These are phyloP conservation scores for Eucalyptus brandiana DNA, from an alignment of 345 rosid genomes.

Conservation along the genomic window DNA sequence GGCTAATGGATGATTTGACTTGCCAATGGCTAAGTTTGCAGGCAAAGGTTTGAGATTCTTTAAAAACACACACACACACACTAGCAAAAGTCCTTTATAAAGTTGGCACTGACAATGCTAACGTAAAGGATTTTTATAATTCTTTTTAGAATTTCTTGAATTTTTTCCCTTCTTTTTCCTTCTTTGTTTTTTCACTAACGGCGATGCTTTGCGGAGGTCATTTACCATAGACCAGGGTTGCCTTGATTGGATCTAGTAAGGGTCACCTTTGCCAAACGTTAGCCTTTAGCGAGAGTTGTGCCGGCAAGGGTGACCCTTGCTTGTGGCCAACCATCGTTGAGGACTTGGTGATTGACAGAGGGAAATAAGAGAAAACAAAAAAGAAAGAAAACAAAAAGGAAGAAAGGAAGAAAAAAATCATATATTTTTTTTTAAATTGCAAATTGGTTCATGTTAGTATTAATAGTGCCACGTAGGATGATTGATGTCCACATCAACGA, in stretches of 20 bases:
- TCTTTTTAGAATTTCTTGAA: fast-evolving
- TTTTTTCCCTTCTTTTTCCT: background rate
- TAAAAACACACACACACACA: too few relatives aligned
- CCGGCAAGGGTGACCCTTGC: background rate
- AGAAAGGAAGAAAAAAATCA: background rate
- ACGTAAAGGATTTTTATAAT: fast-evolving
- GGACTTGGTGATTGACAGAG: background rate
- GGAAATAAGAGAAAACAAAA: background rate
- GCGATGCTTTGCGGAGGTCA: fast-evolving
- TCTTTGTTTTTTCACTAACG: too few relatives aligned
- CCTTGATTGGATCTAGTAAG: background rate
- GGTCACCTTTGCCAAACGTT: fast-evolving
- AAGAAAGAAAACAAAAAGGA: too few relatives aligned
- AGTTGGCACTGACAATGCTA: background rate
- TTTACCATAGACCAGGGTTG: fast-evolving
- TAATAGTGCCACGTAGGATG: fast-evolving
- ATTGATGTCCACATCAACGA: fast-evolving
- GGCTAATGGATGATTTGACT: too few relatives aligned
- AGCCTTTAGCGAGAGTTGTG: background rate
- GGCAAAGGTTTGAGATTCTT: too few relatives aligned
- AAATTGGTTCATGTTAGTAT: background rate
- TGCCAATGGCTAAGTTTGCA: fast-evolving
- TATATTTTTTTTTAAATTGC: background rate
- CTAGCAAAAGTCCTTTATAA: too few relatives aligned
- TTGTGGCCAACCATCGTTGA: background rate